Evolutionary conservation across 371 early-diverging fungal species (phyloP).

Genomic region (Conidiobolus incongruus): DNA sequence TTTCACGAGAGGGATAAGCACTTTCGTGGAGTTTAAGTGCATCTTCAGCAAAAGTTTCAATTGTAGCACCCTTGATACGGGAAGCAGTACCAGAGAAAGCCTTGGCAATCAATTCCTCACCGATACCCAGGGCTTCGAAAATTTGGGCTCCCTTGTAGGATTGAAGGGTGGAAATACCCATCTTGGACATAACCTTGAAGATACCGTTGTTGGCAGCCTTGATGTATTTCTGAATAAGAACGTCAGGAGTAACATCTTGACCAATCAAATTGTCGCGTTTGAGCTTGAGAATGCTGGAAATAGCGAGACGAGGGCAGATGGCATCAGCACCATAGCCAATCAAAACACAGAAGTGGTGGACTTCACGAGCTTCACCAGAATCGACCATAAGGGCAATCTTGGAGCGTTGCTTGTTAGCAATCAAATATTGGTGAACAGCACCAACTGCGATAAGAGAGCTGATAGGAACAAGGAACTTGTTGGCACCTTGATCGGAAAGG

Average conservation of each 20-base stretch:
- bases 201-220: conserved; percentile 82
- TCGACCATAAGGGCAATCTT: conserved; percentile 76
- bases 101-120: conserved; percentile 58
- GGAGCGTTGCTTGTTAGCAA: conserved; percentile 66
- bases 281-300: conserved; percentile 71
- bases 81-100: conserved; percentile 91
- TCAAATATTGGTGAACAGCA: conserved; percentile 83
- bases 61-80: conserved; percentile 78
- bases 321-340: conserved; percentile 96
- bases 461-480: conserved; percentile 54
- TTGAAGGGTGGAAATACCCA: conserved; percentile 95
- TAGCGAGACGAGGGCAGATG: conserved; percentile 78
- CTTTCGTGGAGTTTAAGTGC: conserved; percentile 65
- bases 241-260: conserved; percentile 17
- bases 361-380: conserved; percentile 88
- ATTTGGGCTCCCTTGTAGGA: conserved; percentile 96
- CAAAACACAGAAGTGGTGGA: conserved; percentile 87
- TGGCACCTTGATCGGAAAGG: conserved; percentile 52
- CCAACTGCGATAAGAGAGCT: conserved; percentile 78
- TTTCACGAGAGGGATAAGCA: conserved; percentile 56
- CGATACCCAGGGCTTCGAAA: conserved; percentile 89
- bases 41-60: conserved; percentile 72
- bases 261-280: conserved; percentile 55
- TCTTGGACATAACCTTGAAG: conserved; percentile 94
- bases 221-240: conserved; percentile 53